A percentile compares a stretch with the other conserved stretches of the same genome.
These are phyloP conservation scores for Microcyclospora tardicrescens DNA, from an alignment of 2,329 filamentous ascomycete genomes.

Conservation along the genomic window DNA sequence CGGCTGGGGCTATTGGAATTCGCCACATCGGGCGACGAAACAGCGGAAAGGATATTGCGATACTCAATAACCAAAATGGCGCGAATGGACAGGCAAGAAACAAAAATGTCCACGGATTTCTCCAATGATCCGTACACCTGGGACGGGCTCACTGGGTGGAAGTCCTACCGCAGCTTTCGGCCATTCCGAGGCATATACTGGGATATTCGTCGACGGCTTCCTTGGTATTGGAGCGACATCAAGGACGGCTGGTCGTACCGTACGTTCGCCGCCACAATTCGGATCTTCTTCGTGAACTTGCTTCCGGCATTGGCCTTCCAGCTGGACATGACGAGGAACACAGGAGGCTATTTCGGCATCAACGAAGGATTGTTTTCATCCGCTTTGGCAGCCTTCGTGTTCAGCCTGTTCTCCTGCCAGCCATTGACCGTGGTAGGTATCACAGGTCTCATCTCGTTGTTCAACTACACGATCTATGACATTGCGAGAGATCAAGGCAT, in stretches of 20 bases:
- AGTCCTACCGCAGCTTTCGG: constrained; percentile 25
- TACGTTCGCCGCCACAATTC: constrained; percentile 41
- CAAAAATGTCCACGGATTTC: constrained; percentile 8
- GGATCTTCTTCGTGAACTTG: constrained; percentile 48
- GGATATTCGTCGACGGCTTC: constrained; percentile 39
- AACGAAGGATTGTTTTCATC: constrained; percentile 45
- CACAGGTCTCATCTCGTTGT: constrained; percentile 40
- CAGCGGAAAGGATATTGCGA: too few species aligned
- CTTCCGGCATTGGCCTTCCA: constrained; percentile 47
- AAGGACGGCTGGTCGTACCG: constrained; percentile 43
- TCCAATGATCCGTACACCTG: constrained; percentile 24
- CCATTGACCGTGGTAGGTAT: constrained; percentile 46
- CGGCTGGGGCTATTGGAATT: too few species aligned
- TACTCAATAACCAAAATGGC: too few species aligned
- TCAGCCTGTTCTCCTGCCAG: constrained; percentile 39
- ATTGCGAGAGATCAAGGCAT: constrained; percentile 39
- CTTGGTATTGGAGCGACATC: constrained; percentile 45
- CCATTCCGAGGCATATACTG: constrained; percentile 42
- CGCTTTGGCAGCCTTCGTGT: constrained; percentile 42
- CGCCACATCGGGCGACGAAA: too few species aligned
- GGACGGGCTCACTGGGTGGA: constrained; percentile 24
- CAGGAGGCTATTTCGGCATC: constrained; percentile 40
- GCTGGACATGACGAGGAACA: constrained; percentile 45
- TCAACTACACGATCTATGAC: constrained; percentile 49
- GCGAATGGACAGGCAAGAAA: not conserved